Conservation (phyloP, 495 filamentous ascomycete species). For the Penicillium robsamsonii region DNA sequence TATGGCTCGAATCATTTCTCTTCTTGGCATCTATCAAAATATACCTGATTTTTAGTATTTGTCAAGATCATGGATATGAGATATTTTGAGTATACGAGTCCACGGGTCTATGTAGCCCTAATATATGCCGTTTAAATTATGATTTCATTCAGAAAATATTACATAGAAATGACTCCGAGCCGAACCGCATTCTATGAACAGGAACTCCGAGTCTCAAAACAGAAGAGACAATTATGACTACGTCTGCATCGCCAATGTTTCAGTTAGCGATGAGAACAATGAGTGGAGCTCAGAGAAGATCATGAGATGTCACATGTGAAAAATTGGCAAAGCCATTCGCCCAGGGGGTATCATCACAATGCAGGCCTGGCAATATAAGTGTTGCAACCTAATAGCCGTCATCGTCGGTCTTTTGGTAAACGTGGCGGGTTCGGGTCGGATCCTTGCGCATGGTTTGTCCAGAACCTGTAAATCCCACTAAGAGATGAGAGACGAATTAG, state of each 20-base stretch:
- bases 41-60: too few relatives aligned
- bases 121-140: not conserved
- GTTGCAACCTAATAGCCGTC: constrained; percentile 47
- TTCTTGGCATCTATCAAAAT: constrained; percentile 1
- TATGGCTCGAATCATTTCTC: not conserved
- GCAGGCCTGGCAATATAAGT: not conserved
- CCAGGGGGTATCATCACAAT: constrained; percentile 9
- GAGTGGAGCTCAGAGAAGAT: constrained; percentile 14
- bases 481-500: constrained; percentile 14
- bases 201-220: constrained; percentile 13
- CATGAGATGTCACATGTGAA: constrained; percentile 11
- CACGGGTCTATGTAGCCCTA: too few relatives aligned
- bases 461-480: constrained; percentile 94
- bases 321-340: constrained; percentile 16
- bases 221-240: constrained; percentile 21
- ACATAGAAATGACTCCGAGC: constrained; percentile 13
- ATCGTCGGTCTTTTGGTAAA: constrained; percentile 80
- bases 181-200: constrained; percentile 17
- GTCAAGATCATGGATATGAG: too few relatives aligned
- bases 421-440: constrained; percentile 74
- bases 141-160: constrained; percentile 2
- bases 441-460: constrained; percentile 95
- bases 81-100: too few relatives aligned
- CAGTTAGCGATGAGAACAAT: constrained; percentile 36
- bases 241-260: constrained; percentile 32